phyloP scores from a whole-genome alignment of 164 flowering plant species.

The Saururus chinensis region DNA sequence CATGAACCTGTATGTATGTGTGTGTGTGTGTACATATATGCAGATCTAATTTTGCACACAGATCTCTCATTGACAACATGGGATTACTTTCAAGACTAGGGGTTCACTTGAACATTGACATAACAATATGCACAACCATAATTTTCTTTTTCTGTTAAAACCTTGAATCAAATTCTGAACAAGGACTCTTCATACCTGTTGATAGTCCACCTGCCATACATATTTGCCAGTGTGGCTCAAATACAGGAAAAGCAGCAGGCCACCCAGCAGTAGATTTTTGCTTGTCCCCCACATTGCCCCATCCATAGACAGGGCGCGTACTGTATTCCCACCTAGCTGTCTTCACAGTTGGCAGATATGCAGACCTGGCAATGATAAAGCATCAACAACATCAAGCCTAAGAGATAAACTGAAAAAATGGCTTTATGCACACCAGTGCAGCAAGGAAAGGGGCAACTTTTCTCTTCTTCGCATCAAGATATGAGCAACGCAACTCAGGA shows the following conservation, averaged over 20 bases:
- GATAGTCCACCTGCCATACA: conserved; percentile 98
- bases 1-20: too few relatives aligned
- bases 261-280: conserved; percentile 96
- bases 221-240: conserved; percentile 99
- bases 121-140: too few relatives aligned
- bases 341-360: conserved; percentile 53
- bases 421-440: too few relatives aligned
- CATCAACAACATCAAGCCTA: not conserved
- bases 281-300: conserved; percentile 77
- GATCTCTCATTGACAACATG: too few relatives aligned
- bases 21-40: too few relatives aligned
- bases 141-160: too few relatives aligned
- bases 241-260: conserved; percentile 97
- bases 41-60: too few relatives aligned
- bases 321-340: conserved; percentile 92
- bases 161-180: not conserved
- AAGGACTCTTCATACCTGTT: conserved; percentile 41
- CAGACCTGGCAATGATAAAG: conserved; percentile 21
- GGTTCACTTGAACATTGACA: too few relatives aligned
- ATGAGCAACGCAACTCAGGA: not conserved
- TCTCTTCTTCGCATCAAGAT: not conserved
- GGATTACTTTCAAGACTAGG: too few relatives aligned
- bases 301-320: conserved; percentile 85
- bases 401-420: not conserved
- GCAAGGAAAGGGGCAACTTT: not conserved